phyloP scores from a whole-genome alignment of 192 early-diverging fungal species.

The Coemansia asiatica region DNA sequence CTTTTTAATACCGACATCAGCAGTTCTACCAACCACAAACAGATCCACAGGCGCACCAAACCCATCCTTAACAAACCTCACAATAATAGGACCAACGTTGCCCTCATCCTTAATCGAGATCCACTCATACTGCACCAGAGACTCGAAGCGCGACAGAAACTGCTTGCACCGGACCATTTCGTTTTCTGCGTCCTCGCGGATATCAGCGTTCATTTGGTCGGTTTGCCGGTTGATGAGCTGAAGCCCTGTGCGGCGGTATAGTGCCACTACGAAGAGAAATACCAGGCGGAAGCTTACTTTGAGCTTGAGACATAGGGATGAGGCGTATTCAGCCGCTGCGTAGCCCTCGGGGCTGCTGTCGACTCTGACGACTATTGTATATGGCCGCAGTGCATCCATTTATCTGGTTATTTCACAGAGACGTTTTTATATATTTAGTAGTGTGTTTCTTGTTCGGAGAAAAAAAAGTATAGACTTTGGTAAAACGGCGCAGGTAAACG shows the following conservation, averaged over 20 bases:
- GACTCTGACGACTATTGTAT: constrained; percentile 46
- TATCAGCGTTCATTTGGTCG: constrained; percentile 53
- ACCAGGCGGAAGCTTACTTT: constrained; percentile 51
- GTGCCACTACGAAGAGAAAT: constrained; percentile 51
- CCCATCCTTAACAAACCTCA: constrained; percentile 37
- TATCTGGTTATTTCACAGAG: background rate
- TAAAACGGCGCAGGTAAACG: too few relatives aligned
- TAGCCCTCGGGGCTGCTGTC: constrained; percentile 45
- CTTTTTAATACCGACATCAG: constrained; percentile 31
- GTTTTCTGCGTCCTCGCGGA: constrained; percentile 51
- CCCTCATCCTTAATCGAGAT: constrained; percentile 56
- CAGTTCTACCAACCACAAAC: constrained; percentile 39
- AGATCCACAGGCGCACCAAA: constrained; percentile 40
- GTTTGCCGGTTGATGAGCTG: constrained; percentile 52
- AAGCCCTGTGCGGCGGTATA: constrained; percentile 38
- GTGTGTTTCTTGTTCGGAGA: too few relatives aligned
- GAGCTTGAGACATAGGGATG: constrained; percentile 49
- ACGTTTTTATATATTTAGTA: too few relatives aligned
- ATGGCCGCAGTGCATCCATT: constrained; percentile 34
- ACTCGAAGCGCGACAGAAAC: constrained; percentile 54
- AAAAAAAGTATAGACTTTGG: too few relatives aligned
- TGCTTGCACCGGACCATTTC: constrained; percentile 49
- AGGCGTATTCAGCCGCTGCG: constrained; percentile 54
- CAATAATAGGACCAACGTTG: constrained; percentile 41
- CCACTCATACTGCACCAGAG: constrained; percentile 52